Evolutionary conservation across 1,284 basidiomycete species (phyloP).

Genomic region (Marasmius oreades): DNA sequence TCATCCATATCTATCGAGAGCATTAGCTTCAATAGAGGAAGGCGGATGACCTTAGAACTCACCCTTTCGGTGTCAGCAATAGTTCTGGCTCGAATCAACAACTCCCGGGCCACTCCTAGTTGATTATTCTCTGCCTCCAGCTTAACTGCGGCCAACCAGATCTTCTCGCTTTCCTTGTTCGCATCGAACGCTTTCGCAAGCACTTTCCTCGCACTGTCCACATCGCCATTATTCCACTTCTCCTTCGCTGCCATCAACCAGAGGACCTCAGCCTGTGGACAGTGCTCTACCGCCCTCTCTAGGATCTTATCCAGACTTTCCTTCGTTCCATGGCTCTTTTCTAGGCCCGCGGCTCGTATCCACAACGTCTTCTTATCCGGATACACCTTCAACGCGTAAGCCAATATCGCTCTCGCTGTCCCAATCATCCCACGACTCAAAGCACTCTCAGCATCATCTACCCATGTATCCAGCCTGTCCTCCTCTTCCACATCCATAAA

Average conservation of each 20-base stretch:
- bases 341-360: conserved; percentile 88
- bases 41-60: conserved; percentile 25
- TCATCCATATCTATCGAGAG: conserved; percentile 88
- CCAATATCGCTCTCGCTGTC: conserved; percentile 83
- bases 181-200: conserved; percentile 90
- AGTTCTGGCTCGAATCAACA: conserved; percentile 84
- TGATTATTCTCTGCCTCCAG: conserved; percentile 94
- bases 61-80: conserved; percentile 92
- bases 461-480: conserved; percentile 87
- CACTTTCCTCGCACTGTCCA: conserved; percentile 82
- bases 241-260: conserved; percentile 99
- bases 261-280: conserved; percentile 91
- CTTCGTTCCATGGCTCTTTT: conserved; percentile 84
- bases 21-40: conserved; percentile 9
- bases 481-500: conserved; percentile 94
- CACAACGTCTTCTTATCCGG: conserved; percentile 83
- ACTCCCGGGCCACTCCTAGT: conserved; percentile 77
- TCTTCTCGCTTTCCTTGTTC: conserved; percentile 95
- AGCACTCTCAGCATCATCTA: conserved; percentile 85
- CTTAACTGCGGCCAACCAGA: conserved; percentile 97
- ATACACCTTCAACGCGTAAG: conserved; percentile 89
- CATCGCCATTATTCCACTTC: conserved; percentile 87
- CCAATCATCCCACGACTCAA: conserved; percentile 75
- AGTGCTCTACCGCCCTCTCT: conserved; percentile 79
- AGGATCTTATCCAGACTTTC: conserved; percentile 84